Conservation (phyloP, 1,284 basidiomycete species). For the Trichosporon inkin region DNA sequence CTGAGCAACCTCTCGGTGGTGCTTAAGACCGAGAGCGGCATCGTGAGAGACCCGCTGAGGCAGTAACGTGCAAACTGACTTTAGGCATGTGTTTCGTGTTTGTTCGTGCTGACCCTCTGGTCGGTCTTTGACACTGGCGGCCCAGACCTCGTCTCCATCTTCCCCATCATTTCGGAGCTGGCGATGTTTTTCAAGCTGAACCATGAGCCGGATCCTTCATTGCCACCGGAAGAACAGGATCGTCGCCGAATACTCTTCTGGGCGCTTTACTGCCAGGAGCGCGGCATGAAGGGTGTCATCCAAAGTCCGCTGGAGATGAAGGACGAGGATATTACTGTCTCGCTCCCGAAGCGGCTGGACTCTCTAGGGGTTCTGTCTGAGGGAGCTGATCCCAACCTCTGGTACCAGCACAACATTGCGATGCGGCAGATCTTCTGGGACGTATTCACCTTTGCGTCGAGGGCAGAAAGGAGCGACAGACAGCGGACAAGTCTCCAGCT, state of each 20-base stretch:
- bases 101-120: conserved; percentile 10
- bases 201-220: conserved; percentile 2
- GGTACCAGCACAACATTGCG: conserved; percentile 2
- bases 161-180: not conserved
- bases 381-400: conserved; percentile 8
- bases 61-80: not conserved
- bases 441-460: not conserved
- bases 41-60: not conserved
- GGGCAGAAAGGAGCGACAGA: not conserved
- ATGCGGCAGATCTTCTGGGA: conserved; percentile 13
- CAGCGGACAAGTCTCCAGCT: not conserved
- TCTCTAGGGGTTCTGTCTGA: not conserved
- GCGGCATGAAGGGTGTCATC: not conserved
- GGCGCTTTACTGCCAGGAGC: conserved; percentile 8
- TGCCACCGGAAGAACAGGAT: conserved; percentile 8
- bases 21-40: conserved; percentile 11
- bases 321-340: conserved; percentile 9
- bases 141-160: conserved; percentile 2
- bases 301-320: not conserved
- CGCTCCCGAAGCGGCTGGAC: conserved; percentile 9
- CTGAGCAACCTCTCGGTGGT: not conserved
- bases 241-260: conserved; percentile 13
- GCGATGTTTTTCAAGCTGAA: conserved; percentile 1
- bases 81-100: conserved; percentile 9
- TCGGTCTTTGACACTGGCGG: conserved; percentile 15